Base-by-base conservation (phyloP, 2,329 filamentous ascomycete species). In the Onygenales sp. region DNA sequence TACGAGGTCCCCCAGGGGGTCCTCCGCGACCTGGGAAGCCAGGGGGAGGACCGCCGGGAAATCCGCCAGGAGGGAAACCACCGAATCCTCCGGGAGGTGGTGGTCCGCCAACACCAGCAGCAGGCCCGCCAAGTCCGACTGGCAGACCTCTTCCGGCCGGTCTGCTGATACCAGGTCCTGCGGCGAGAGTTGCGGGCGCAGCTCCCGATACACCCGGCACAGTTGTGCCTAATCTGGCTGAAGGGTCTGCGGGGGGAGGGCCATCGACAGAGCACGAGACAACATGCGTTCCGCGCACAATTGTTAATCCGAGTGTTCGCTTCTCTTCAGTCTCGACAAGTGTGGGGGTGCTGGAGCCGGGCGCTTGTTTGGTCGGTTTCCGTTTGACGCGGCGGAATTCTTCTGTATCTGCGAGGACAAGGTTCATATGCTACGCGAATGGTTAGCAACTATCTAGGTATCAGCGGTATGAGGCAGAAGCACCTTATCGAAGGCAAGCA, bases 401-500 rank as follows among this genome's bases (percentile, higher is more conserved):
- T 81, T 98, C 93, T 62, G 93, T 97, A 68, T 98, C 93, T 73
- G 92, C 93, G 58, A 98, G 87, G 57, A 98, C 93, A 60, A 98
- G 83, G 72, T 98, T 98, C 93, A 98, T 98, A 74, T 98, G 93
- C 90, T 95, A 60, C 49, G 14, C 8, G 5, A n/a, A 33, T 17
- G n/a, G 9, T 9, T n/a, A 49, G n/a, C 31, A 37, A 33, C 14
- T 5, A 11, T n/a, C 31, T 31, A 39, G 46, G 14, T 5, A 13
- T 7, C 9, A 21, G 14, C 31, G 11, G 46, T 4, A 9, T 31
- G 17, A 39, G 4, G 17, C 11, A 14, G 40, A n/a, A 17, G n/a
- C 74, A 92, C 89, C 83, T 97, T 97, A 74, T 98, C 93, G 67
- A 97, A 98, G 52, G 93, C 93, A 62, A 98, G 82, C 88, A 98